These are phyloP conservation scores for Amaranthus tricolor DNA, from an alignment of 179 eudicot species.

Conservation along the genomic window DNA sequence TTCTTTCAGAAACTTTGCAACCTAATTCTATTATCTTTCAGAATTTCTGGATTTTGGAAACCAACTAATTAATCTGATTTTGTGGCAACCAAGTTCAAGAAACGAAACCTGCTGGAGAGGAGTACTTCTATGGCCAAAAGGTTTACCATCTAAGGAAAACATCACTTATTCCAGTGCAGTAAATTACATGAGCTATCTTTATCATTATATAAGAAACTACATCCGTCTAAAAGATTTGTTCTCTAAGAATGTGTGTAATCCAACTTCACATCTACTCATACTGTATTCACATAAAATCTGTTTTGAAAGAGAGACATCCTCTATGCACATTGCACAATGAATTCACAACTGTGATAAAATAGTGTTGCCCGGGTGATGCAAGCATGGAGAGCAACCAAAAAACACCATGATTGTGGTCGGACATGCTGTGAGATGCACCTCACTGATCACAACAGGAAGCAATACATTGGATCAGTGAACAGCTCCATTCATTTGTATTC, in stretches of 20 bases:
- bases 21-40: no score
- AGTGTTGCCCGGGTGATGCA: neutral
- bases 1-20: no score
- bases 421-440: slow-evolving; percentile 1
- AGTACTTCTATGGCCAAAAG: no score
- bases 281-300: neutral
- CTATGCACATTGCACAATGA: neutral
- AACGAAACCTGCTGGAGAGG: no score
- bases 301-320: slow-evolving; percentile 8
- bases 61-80: no score
- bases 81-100: no score
- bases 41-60: no score
- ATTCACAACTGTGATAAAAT: neutral
- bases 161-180: no score
- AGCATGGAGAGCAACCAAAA: slow-evolving; percentile 1
- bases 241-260: neutral
- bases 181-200: neutral
- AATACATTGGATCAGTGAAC: slow-evolving; percentile 4
- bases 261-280: slow-evolving; percentile 1
- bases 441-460: slow-evolving; percentile 1
- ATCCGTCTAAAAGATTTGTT: neutral
- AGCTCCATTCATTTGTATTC: slow-evolving; percentile 19
- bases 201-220: neutral
- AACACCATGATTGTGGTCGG: slow-evolving; percentile 10
- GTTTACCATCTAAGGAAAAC: no score